Evolutionary conservation across 768 basidiomycete genomes (phyloP).

Genomic region (Suillus sp.): DNA sequence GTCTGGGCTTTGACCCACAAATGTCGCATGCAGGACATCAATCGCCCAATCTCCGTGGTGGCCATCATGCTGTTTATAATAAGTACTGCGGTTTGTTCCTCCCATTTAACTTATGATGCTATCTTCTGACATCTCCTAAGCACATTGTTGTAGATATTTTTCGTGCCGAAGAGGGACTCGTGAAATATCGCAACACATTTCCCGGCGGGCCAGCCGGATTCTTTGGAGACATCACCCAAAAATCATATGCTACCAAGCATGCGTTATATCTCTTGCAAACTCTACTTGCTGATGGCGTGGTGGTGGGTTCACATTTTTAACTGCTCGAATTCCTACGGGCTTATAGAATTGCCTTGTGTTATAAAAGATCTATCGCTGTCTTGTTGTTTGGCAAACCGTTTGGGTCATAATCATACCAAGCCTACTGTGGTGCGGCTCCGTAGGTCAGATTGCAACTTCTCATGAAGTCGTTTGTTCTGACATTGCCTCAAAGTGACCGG

Average conservation of each 20-base stretch:
- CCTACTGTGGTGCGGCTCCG: conserved; percentile 12
- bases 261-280: conserved; percentile 21
- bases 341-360: neutral
- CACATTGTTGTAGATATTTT: conserved; percentile 20
- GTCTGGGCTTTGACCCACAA: neutral
- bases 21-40: conserved; percentile 8
- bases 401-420: conserved; percentile 14
- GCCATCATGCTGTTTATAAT: conserved; percentile 22
- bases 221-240: conserved; percentile 24
- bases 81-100: conserved; percentile 24
- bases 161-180: conserved; percentile 23
- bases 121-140: conserved; percentile 3
- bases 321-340: neutral
- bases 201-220: conserved; percentile 27
- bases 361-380: conserved; percentile 19
- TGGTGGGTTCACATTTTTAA: conserved; percentile 8
- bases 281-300: conserved; percentile 13
- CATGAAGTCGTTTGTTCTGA: neutral
- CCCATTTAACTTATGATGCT: neutral
- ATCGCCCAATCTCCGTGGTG: conserved; percentile 19
- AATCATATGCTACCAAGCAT: conserved; percentile 30
- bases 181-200: conserved; percentile 21
- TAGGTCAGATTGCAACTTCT: conserved; percentile 5
- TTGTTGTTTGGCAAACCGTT: conserved; percentile 16
- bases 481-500: conserved; percentile 1